A percentile compares a stretch with the other conserved stretches of the same genome.
Conservation (phyloP, 768 basidiomycete species). For the Tricholoma saponaceum region DNA sequence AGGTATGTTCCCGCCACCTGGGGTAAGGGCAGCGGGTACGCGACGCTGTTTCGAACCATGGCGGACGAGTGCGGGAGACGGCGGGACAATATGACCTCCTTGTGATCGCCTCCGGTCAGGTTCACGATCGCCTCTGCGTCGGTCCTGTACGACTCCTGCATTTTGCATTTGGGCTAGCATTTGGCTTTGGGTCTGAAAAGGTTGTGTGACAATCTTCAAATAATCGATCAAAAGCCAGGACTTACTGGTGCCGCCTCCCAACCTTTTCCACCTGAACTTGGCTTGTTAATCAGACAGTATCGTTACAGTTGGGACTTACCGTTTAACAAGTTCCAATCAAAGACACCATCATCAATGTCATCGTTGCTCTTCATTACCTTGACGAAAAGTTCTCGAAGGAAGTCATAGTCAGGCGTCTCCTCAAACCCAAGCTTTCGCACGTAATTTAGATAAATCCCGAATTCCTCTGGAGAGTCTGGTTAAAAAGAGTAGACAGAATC, state of each 20-base stretch:
- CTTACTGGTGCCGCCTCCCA: slow-evolving; percentile 84
- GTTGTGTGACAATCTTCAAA: not conserved
- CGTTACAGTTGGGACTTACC: slow-evolving; percentile 37
- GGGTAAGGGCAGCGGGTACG: slow-evolving; percentile 54
- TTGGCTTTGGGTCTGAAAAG: slow-evolving; percentile 52
- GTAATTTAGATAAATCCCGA: slow-evolving; percentile 97
- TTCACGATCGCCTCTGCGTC: slow-evolving; percentile 59
- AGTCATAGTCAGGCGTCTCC: slow-evolving; percentile 98
- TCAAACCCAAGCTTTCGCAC: slow-evolving; percentile 99
- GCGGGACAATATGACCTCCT: slow-evolving; percentile 56
- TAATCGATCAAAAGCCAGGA: slow-evolving; percentile 12
- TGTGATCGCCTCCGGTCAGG: slow-evolving; percentile 60
- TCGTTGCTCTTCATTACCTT: slow-evolving; percentile 91
- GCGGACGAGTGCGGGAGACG: slow-evolving; percentile 76
- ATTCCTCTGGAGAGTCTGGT: slow-evolving; percentile 69
- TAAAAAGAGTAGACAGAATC: slow-evolving; percentile 1
- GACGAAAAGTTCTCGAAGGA: slow-evolving; percentile 89
- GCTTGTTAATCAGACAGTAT: slow-evolving; percentile 1
- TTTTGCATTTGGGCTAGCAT: slow-evolving; percentile 64
- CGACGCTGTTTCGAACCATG: slow-evolving; percentile 71
- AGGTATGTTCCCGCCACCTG: slow-evolving; percentile 40
- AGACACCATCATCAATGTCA: slow-evolving; percentile 89
- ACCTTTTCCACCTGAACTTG: slow-evolving; percentile 72
- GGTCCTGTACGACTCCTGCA: slow-evolving; percentile 46
- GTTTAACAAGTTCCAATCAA: slow-evolving; percentile 95